Conservation (phyloP, 148 eudicot species). For the Vaccinium vitisidaea region DNA sequence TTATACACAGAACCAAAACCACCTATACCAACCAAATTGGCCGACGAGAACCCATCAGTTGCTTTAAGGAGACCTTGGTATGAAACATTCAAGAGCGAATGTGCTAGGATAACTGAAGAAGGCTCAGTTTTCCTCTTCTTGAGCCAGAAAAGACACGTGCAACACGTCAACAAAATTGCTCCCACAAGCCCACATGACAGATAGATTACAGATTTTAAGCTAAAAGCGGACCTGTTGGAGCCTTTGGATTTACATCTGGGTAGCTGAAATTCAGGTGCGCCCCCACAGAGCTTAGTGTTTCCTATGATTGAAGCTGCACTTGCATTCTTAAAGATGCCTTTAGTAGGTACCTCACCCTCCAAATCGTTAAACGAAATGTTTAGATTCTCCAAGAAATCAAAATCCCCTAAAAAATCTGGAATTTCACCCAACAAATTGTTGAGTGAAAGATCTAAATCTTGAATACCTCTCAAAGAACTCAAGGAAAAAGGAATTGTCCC, state of each 20-base stretch:
- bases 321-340: constrained; percentile 34
- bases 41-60: constrained; percentile 13
- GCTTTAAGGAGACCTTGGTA: constrained; percentile 22
- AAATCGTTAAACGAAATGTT: constrained; percentile 34
- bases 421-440: constrained; percentile 42
- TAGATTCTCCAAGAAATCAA: constrained; percentile 13
- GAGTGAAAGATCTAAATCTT: constrained; percentile 30
- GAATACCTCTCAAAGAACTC: constrained; percentile 20
- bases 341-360: constrained; percentile 40
- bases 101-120: not conserved
- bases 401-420: constrained; percentile 24
- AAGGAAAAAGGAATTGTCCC: constrained; percentile 37
- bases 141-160: not conserved
- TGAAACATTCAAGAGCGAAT: constrained; percentile 4
- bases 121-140: constrained; percentile 6
- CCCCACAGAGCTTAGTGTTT: constrained; percentile 44
- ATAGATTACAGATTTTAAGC: not conserved
- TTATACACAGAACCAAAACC: constrained; percentile 23
- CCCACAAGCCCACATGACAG: constrained; percentile 8
- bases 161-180: not conserved
- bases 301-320: constrained; percentile 30
- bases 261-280: constrained; percentile 26
- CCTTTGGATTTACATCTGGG: constrained; percentile 22
- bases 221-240: not conserved
- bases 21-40: constrained; percentile 22